A percentile compares a stretch with the other conserved stretches of the same genome.
These are phyloP conservation scores for Fusarium oligoseptatum DNA, from an alignment of 2,329 filamentous ascomycete genomes.

Conservation along the genomic window DNA sequence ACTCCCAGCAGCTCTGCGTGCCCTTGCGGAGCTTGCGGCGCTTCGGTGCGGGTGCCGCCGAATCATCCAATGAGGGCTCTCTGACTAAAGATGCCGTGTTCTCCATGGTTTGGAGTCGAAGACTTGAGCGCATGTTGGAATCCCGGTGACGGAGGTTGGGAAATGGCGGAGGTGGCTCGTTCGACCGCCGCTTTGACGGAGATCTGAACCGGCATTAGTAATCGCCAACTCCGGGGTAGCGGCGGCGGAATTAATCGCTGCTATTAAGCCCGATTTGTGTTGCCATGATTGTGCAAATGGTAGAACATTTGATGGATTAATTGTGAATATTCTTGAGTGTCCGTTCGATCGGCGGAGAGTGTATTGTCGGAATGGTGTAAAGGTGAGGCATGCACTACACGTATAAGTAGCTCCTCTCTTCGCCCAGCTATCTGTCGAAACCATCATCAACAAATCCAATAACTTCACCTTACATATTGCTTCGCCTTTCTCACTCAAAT, in stretches of 20 bases:
- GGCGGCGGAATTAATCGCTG: neutral
- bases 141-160: neutral
- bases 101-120: constrained; percentile 22
- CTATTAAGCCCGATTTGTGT: neutral
- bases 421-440: no score
- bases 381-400: no score
- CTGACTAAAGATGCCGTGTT: neutral
- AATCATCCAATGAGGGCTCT: constrained; percentile 9
- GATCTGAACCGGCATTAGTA: constrained; percentile 17
- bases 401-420: no score
- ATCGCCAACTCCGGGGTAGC: constrained; percentile 3
- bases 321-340: neutral
- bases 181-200: constrained; percentile 39
- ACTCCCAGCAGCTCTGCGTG: constrained; percentile 71
- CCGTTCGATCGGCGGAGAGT: constrained; percentile 10
- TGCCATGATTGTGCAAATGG: neutral
- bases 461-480: neutral
- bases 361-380: neutral
- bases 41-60: constrained; percentile 23
- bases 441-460: neutral
- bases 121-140: neutral
- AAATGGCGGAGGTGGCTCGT: neutral
- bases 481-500: neutral
- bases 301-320: neutral
- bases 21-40: constrained; percentile 61